A percentile compares a stretch with the other conserved stretches of the same genome.
These are phyloP conservation scores for Chamaenerion angustifolium DNA, from an alignment of 345 rosid genomes.

Conservation along the genomic window DNA sequence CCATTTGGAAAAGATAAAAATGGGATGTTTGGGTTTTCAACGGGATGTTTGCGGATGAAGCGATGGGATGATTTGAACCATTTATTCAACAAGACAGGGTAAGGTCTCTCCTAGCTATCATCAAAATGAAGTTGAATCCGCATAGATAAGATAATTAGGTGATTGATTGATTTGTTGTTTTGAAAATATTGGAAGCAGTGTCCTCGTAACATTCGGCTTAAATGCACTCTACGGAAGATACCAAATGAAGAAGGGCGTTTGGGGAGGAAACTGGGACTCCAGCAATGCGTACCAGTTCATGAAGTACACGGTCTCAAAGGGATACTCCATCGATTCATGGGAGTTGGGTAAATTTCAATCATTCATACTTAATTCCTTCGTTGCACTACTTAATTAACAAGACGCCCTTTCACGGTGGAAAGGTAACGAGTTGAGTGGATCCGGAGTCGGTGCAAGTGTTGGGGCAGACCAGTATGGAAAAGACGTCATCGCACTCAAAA, in stretches of 20 bases:
- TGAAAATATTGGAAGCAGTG: constrained; percentile 16
- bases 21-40: constrained; percentile 81
- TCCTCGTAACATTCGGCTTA: constrained; percentile 65
- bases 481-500: constrained; percentile 54
- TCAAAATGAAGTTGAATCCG: too few species aligned
- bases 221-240: constrained; percentile 86
- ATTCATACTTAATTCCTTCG: too few species aligned
- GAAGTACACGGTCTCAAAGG: constrained; percentile 67
- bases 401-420: too few species aligned
- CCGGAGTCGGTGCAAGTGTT: constrained; percentile 78
- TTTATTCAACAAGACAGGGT: constrained; percentile 55
- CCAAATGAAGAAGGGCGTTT: constrained; percentile 30
- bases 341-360: constrained; percentile 54
- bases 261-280: constrained; percentile 95
- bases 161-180: too few species aligned
- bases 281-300: constrained; percentile 62
- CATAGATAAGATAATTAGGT: too few species aligned
- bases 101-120: not conserved
- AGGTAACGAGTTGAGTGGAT: constrained; percentile 98
- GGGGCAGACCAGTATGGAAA: constrained; percentile 63
- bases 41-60: constrained; percentile 74
- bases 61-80: constrained; percentile 81
- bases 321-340: constrained; percentile 81
- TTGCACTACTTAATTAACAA: too few species aligned
- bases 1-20: constrained; percentile 48